Conservation (phyloP, 2,329 filamentous ascomycete species). For the Stagonosporopsis cucurbitacearum region DNA sequence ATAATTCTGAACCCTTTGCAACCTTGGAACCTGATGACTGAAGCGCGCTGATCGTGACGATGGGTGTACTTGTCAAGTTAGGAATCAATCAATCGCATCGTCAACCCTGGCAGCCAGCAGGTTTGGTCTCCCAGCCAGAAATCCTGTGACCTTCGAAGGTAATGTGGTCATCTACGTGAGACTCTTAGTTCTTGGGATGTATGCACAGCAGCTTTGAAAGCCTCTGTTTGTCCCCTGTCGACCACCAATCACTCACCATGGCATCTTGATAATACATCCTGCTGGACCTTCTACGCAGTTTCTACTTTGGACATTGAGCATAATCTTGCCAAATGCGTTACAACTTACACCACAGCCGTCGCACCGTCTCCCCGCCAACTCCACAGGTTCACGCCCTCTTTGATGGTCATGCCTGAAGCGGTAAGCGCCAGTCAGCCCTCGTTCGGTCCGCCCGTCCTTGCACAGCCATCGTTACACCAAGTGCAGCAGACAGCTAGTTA, state of each 20-base stretch:
- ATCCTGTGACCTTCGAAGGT: too few species aligned
- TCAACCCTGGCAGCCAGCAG: not conserved
- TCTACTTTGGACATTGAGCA: slow-evolving; percentile 6
- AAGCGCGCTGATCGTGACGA: slow-evolving; percentile 8
- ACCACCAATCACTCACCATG: not conserved
- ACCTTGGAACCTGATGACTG: slow-evolving; percentile 12
- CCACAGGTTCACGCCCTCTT: slow-evolving; percentile 21
- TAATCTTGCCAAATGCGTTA: not conserved
- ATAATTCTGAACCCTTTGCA: too few species aligned
- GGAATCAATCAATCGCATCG: slow-evolving; percentile 13
- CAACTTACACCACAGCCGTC: slow-evolving; percentile 12
- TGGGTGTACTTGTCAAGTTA: slow-evolving; percentile 1
- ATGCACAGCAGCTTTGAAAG: too few species aligned
- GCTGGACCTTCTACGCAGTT: not conserved
- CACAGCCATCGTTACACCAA: slow-evolving; percentile 29
- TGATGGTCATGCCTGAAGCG: slow-evolving; percentile 20
- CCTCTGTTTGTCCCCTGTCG: not conserved
- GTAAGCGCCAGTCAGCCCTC: slow-evolving; percentile 24
- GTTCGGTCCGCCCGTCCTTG: too few species aligned
- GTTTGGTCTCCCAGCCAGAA: too few species aligned
- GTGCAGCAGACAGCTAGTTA: not conserved
- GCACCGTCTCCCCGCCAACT: slow-evolving; percentile 18
- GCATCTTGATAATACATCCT: not conserved
- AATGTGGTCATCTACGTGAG: too few species aligned
- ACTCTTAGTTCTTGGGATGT: too few species aligned